phyloP scores from a whole-genome alignment of 2,329 filamentous ascomycete species.

The Alternaria sp. region DNA sequence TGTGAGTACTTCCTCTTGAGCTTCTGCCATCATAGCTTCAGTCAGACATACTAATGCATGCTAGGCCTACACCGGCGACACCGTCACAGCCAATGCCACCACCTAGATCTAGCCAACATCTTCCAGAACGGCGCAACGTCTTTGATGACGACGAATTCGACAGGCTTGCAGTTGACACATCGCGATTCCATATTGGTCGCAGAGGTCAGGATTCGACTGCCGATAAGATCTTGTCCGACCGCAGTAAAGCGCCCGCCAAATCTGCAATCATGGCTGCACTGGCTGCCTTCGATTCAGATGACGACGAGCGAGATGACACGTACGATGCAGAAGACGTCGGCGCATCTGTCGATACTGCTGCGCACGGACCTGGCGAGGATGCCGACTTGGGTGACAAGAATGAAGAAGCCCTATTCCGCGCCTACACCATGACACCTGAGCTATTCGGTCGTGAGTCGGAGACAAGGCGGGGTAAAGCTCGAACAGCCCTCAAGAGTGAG shows the following conservation, averaged over 20 bases:
- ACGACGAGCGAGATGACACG: conserved; percentile 96
- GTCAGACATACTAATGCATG: conserved; percentile 15
- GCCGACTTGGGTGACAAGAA: conserved; percentile 62
- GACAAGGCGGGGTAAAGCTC: conserved; percentile 68
- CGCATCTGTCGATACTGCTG: conserved; percentile 75
- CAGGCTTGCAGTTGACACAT: conserved; percentile 66
- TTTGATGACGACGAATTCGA: conserved; percentile 82
- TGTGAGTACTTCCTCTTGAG: conserved; percentile 51
- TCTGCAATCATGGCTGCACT: conserved; percentile 88
- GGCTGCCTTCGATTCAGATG: conserved; percentile 87
- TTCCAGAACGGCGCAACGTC: conserved; percentile 70
- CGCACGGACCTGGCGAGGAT: conserved; percentile 59
- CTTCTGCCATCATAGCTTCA: background rate
- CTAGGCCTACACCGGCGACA: conserved; percentile 23
- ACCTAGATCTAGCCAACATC: conserved; percentile 64
- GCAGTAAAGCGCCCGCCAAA: conserved; percentile 72
- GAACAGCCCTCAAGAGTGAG: conserved; percentile 71
- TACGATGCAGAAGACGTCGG: conserved; percentile 94
- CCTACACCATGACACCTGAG: conserved; percentile 69
- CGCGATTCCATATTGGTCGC: conserved; percentile 81
- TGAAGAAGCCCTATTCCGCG: conserved; percentile 76
- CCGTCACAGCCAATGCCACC: conserved; percentile 53
- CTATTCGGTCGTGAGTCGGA: conserved; percentile 75
- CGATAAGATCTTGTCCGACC: conserved; percentile 74
- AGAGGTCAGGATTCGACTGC: conserved; percentile 67